Base-by-base conservation (phyloP, 148 eudicot species). In the Dianthus caryophyllus region DNA sequence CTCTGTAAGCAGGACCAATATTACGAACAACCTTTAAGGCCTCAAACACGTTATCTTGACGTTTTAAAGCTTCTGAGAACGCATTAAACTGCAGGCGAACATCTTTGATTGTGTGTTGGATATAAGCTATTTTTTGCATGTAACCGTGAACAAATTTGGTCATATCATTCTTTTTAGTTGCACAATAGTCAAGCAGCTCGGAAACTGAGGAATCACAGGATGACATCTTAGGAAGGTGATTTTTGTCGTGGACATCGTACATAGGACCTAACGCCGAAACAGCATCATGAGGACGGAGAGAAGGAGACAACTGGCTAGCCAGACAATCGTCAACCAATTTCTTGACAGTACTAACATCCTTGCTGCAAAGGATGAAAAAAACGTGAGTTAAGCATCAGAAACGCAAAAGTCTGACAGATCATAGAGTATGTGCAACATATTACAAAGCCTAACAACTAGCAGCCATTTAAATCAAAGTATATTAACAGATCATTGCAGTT, bases 201-300 rank as follows among this genome's bases (percentile, higher is more conserved):
- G 96, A 83, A 64, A 95, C 81, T 68, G 89, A 68, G 44, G 70
- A 74, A 61, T 90, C 89, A 72, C 88, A 90, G 25, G 76, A 72
- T 57, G 84, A 83, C 91, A 95, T 95, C 78, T 75, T 95, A 14
- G 97, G 99, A 56, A 95, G 86, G 67, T 86, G 81, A 73, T 59
- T 87, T 70, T 84, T 88, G 41, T 90, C 91, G 72, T 95, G 99
- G 73, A 85, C 82, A 66, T 88, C 91, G 66, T 95, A 95, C 84
- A 95, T 88, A 3, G 89, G 97, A 54, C 99, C 99, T 81, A 95
- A 72, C 29, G 99, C 99, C 50, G 96, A 95, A 79, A 90, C 99
- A 31, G 97, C 97, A 80, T 95, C 99, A 66, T 95, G 97, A 62
- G 99, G 95, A 68, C 91, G 97, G 11, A 90, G 84, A 59, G 91